phyloP scores from a whole-genome alignment of 2,329 filamentous ascomycete species.

The Neocatenulostroma microsporum region DNA sequence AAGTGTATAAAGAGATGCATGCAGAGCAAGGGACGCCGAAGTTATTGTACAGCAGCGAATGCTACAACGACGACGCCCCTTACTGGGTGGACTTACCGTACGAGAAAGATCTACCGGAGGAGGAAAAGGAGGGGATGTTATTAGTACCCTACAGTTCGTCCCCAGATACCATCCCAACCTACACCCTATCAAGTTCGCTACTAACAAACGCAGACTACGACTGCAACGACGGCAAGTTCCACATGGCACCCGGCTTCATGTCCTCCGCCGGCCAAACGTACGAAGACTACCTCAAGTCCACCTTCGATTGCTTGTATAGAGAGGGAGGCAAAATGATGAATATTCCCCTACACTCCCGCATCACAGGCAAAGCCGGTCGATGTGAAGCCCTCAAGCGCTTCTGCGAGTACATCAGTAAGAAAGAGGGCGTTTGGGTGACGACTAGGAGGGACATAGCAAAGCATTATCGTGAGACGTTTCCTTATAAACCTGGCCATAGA shows the following conservation, averaged over 20 bases:
- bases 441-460: constrained; percentile 37
- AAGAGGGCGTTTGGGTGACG: constrained; percentile 39
- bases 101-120: constrained; percentile 34
- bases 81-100: constrained; percentile 49
- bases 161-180: no score
- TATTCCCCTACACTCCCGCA: constrained; percentile 35
- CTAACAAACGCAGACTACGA: constrained; percentile 23
- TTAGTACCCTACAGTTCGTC: constrained; percentile 33
- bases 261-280: constrained; percentile 31
- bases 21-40: constrained; percentile 30
- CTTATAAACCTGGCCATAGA: constrained; percentile 28
- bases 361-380: constrained; percentile 35
- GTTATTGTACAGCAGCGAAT: constrained; percentile 45
- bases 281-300: constrained; percentile 35
- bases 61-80: constrained; percentile 49
- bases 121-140: constrained; percentile 33
- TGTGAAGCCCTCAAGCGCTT: constrained; percentile 35
- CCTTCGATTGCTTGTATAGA: constrained; percentile 35
- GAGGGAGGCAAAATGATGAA: constrained; percentile 39
- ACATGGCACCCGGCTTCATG: constrained; percentile 32
- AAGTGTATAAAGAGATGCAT: constrained; percentile 46
- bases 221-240: constrained; percentile 39
- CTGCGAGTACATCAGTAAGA: constrained; percentile 33
- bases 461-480: constrained; percentile 34
- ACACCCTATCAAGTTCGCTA: no score